Conservation (phyloP, 2,329 filamentous ascomycete genomes). For the Botryotinia narcissicola region DNA sequence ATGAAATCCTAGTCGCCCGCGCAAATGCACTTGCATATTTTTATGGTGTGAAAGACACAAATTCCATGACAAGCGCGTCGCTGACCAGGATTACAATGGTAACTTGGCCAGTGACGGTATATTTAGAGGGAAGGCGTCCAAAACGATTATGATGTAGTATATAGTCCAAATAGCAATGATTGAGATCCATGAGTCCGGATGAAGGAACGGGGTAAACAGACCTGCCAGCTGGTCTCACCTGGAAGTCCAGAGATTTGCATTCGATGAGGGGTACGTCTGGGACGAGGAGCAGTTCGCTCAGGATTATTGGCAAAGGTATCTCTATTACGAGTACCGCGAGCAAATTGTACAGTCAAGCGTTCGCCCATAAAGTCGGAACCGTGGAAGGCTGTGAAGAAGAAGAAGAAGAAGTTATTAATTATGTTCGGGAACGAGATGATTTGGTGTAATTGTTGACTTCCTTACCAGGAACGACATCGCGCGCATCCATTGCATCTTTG, state of each 20-base stretch:
- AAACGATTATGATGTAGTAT: slow-evolving; percentile 33
- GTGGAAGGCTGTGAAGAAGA: slow-evolving; percentile 57
- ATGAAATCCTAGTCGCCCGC: slow-evolving; percentile 37
- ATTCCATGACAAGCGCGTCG: slow-evolving; percentile 31
- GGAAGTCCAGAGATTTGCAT: slow-evolving; percentile 98
- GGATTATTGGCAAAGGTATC: slow-evolving; percentile 57
- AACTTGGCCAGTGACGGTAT: slow-evolving; percentile 30
- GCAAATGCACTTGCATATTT: slow-evolving; percentile 40
- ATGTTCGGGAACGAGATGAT: slow-evolving; percentile 22
- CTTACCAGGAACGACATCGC: slow-evolving; percentile 96
- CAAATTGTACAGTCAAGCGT: slow-evolving; percentile 96
- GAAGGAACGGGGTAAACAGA: slow-evolving; percentile 73
- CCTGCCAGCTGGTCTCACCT: slow-evolving; percentile 99
- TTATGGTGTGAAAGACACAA: slow-evolving; percentile 30
- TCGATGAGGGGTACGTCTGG: slow-evolving; percentile 89
- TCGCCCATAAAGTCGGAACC: slow-evolving; percentile 98
- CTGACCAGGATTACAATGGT: slow-evolving; percentile 37
- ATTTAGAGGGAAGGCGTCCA: slow-evolving; percentile 37
- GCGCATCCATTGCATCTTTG: slow-evolving; percentile 96
- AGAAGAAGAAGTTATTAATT: slow-evolving; percentile 22
- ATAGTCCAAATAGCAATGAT: slow-evolving; percentile 40
- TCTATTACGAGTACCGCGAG: slow-evolving; percentile 75
- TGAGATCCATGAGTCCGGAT: slow-evolving; percentile 43
- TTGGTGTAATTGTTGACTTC: slow-evolving; percentile 24
- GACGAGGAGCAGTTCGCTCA: slow-evolving; percentile 71